Base-by-base conservation (phyloP, 2,329 filamentous ascomycete genomes). In the Orbilia javanica region DNA sequence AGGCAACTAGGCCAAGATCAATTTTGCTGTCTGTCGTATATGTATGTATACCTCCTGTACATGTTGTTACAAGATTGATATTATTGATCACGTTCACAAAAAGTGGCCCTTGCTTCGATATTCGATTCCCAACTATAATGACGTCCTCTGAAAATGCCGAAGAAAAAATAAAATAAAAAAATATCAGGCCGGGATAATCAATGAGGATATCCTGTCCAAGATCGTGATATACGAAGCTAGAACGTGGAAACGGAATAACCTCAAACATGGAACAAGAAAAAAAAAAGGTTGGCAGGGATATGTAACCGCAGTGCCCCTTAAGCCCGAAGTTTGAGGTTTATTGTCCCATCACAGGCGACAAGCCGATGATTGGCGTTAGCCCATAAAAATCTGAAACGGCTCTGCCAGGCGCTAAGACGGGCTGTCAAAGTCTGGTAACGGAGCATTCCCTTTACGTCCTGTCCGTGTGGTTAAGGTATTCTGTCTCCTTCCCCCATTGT, bases 241-340 rank as follows among this genome's bases (percentile, higher is more conserved):
- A 48, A 20, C 44, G 10, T 22, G n/a, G 27, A 20, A 50, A n/a
- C n/a, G n/a, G n/a, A n/a, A n/a, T n/a, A n/a, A n/a, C n/a, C n/a
- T n/a, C n/a, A n/a, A 8, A 50, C 46, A 50, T 27, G 42, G 42
- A 44, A 20, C 36, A 15, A 15, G 36, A n/a, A 44, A 44, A 44
- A 50, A 15, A 20, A 57, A 29, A 22, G 15, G 20, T 5, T 13
- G 11, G 34, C 55, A 42, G 55, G 55, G 31, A 60, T 60, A n/a
- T 22, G 29, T 15, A 34, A 36, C 31, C 29, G 31, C 50, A 31
- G 27, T 5, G 31, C 55, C 55, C 55, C 34, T 60, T 42, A 39
- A 60, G 55, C 55, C 55, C 31, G 55, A 36, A 11, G 55, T 60
- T 60, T 60, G 55, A 60, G 55, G 55, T 60, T 60, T 60, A 60